Percentiles rank a stretch among this genome's conserved stretches.
These are phyloP conservation scores for Phialophora verrucosa DNA, from an alignment of 2,329 filamentous ascomycete genomes.

Conservation along the genomic window DNA sequence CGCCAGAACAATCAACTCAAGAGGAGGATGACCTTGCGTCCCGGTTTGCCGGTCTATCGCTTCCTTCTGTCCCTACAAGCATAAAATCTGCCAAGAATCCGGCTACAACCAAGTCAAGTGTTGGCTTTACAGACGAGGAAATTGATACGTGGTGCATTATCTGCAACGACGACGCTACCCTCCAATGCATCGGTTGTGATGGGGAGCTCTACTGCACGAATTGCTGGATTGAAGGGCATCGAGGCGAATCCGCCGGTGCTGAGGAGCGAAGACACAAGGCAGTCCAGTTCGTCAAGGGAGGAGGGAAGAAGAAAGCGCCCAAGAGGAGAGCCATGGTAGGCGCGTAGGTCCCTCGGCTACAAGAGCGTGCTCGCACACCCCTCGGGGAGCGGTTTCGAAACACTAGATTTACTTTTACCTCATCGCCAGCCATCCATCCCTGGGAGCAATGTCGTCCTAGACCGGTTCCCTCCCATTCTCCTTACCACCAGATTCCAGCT, in stretches of 20 bases:
- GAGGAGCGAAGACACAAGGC: slow-evolving; percentile 74
- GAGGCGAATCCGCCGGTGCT: slow-evolving; percentile 69
- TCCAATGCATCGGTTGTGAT: slow-evolving; percentile 75
- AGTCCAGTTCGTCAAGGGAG: slow-evolving; percentile 57
- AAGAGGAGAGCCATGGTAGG: slow-evolving; percentile 34
- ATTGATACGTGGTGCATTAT: slow-evolving; percentile 80
- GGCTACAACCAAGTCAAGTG: slow-evolving; percentile 44
- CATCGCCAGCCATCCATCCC: not conserved
- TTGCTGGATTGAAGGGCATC: slow-evolving; percentile 84
- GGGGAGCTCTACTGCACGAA: slow-evolving; percentile 73
- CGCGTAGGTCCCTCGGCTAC: slow-evolving; percentile 12
- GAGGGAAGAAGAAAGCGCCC: slow-evolving; percentile 34
- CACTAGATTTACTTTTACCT: slow-evolving; percentile 4
- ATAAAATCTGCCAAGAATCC: slow-evolving; percentile 22
- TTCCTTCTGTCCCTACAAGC: slow-evolving; percentile 41
- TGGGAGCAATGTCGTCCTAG: not conserved
- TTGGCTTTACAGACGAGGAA: slow-evolving; percentile 68
- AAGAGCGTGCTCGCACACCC: not conserved
- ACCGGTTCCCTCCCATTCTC: slow-evolving; percentile 23
- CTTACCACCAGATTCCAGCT: slow-evolving; percentile 13
- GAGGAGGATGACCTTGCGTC: slow-evolving; percentile 38
- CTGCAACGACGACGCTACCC: slow-evolving; percentile 76
- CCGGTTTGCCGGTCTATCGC: slow-evolving; percentile 35
- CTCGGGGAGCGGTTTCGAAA: not conserved
- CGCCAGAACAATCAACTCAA: slow-evolving; percentile 15